phyloP scores from a whole-genome alignment of 106 monocot genomes.

The Acanthochlamys bracteata region DNA sequence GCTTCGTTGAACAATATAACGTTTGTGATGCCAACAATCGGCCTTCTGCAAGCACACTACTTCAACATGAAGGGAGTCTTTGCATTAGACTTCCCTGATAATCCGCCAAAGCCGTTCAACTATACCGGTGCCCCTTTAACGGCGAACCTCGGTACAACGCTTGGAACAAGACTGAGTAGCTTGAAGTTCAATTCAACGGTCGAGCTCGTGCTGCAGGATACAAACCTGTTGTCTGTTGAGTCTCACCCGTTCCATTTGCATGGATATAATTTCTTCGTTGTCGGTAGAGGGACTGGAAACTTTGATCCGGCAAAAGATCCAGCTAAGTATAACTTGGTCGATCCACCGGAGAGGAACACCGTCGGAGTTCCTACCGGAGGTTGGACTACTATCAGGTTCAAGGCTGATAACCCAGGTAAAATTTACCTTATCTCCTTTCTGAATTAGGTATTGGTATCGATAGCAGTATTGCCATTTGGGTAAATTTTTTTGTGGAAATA shows the following conservation, averaged over 20 bases:
- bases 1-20: constrained; percentile 42
- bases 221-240: constrained; percentile 27
- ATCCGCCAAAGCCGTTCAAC: constrained; percentile 23
- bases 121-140: constrained; percentile 38
- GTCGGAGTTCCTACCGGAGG: constrained; percentile 47
- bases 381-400: constrained; percentile 37
- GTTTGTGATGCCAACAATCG: constrained; percentile 30
- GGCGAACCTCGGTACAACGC: constrained; percentile 29
- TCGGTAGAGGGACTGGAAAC: constrained; percentile 31
- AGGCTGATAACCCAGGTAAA: constrained; percentile 31
- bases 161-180: constrained; percentile 32
- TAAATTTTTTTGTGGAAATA: not conserved
- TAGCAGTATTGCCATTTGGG: not conserved
- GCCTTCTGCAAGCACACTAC: constrained; percentile 39
- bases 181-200: constrained; percentile 33
- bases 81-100: constrained; percentile 31
- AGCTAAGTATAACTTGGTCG: constrained; percentile 34
- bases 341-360: constrained; percentile 46
- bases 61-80: constrained; percentile 28
- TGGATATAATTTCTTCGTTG: constrained; percentile 35
- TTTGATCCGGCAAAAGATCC: constrained; percentile 33
- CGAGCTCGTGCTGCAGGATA: constrained; percentile 36
- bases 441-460: not conserved
- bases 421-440: not conserved
- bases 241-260: constrained; percentile 37